Conservation (phyloP, 164 flowering plant genomes). For the Magnolia sinica region DNA sequence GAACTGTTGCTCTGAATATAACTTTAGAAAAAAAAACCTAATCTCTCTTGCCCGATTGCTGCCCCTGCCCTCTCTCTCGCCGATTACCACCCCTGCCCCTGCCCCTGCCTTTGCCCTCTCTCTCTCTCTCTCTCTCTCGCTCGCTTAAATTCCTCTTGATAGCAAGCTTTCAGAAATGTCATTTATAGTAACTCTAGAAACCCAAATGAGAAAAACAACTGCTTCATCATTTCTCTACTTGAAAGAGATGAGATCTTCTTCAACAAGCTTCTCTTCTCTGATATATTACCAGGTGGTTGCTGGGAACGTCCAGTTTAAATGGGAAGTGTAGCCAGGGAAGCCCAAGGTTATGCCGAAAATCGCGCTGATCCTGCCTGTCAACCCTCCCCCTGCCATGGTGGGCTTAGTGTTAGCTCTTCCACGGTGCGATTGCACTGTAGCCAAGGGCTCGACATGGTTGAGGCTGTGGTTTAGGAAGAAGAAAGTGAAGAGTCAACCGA, state of each 20-base stretch:
- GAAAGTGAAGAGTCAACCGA: background rate
- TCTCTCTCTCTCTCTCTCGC: too few species aligned
- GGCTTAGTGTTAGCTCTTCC: background rate
- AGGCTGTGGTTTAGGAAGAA: conserved; percentile 1
- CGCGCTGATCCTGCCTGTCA: background rate
- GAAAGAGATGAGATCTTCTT: conserved; percentile 10
- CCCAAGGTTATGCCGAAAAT: background rate
- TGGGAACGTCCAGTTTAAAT: background rate
- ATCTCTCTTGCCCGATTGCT: too few species aligned
- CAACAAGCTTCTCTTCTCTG: background rate
- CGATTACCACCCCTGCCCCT: too few species aligned
- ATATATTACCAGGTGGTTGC: conserved; percentile 2
- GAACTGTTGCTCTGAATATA: too few species aligned
- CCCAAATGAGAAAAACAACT: background rate
- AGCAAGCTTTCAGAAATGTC: background rate
- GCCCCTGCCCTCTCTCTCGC: too few species aligned
- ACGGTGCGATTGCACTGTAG: too few species aligned
- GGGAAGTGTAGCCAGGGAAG: conserved; percentile 1
- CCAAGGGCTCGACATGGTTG: background rate
- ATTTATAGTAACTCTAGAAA: background rate
- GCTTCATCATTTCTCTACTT: conserved; percentile 1
- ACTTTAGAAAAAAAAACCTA: too few species aligned
- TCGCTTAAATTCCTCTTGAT: too few species aligned
- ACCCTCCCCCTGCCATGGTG: background rate
- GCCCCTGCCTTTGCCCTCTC: too few species aligned